Percentiles rank a stretch among this genome's conserved stretches.
Conservation (phyloP, 352 stramenopile genomes). For the Peronospora belbahrii region DNA sequence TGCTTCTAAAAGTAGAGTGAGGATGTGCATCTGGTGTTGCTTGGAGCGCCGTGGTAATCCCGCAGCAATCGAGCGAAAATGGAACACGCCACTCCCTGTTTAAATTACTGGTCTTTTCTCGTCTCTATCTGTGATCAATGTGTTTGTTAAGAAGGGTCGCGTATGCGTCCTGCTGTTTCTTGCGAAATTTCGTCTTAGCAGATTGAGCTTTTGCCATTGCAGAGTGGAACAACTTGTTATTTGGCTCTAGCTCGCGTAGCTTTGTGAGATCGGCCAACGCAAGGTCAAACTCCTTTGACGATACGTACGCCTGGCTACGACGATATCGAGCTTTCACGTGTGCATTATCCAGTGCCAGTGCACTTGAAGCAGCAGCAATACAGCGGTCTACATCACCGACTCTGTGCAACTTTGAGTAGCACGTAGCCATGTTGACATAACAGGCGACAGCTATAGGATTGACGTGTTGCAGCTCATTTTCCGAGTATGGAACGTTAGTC, state of each 20-base stretch:
- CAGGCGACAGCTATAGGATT: conserved; percentile 35
- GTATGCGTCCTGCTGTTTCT: conserved; percentile 39
- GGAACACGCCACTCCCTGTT: conserved; percentile 51
- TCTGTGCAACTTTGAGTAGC: conserved; percentile 39
- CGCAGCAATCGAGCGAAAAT: conserved; percentile 27
- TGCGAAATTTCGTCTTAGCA: conserved; percentile 27
- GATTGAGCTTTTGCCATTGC: conserved; percentile 19
- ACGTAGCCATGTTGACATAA: conserved; percentile 56
- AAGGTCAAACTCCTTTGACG: conserved; percentile 47
- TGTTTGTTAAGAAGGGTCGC: conserved; percentile 25
- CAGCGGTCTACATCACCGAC: conserved; percentile 28
- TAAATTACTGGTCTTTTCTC: conserved; percentile 34
- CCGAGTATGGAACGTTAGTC: conserved; percentile 31
- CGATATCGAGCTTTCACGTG: conserved; percentile 63
- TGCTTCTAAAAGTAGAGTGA: conserved; percentile 31
- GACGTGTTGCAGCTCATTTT: conserved; percentile 26
- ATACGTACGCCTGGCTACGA: conserved; percentile 51
- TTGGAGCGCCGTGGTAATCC: conserved; percentile 17
- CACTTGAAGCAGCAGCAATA: conserved; percentile 40
- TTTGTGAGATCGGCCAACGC: conserved; percentile 46
- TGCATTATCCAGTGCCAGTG: conserved; percentile 32
- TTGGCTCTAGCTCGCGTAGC: conserved; percentile 28
- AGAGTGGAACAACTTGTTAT: conserved; percentile 40
- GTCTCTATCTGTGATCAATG: not conserved
- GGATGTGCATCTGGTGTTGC: conserved; percentile 14